A percentile compares a stretch with the other conserved stretches of the same genome.
Conservation (phyloP, 176 grass and related monocot genomes). For the Avena insularis region DNA sequence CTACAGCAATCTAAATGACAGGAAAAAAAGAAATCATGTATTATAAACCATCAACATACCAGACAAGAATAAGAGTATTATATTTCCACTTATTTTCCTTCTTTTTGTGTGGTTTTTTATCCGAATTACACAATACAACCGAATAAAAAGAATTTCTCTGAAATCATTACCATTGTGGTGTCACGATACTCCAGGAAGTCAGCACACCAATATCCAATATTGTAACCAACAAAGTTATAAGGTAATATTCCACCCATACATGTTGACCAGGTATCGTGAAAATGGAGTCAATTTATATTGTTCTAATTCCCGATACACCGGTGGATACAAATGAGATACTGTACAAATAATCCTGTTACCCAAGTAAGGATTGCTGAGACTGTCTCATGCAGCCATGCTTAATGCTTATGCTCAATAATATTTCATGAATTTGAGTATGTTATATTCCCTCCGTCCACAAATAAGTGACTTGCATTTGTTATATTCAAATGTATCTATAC, state of each 20-base stretch:
- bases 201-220: neutral
- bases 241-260: neutral
- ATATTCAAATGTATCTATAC: too few species aligned
- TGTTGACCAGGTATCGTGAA: neutral
- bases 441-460: neutral
- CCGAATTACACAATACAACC: conserved; percentile 7
- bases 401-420: neutral
- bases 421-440: neutral
- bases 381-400: neutral
- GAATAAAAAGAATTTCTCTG: neutral
- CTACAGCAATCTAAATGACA: neutral
- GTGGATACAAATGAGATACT: neutral
- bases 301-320: neutral
- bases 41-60: neutral
- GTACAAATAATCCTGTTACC: neutral
- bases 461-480: too few species aligned
- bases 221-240: neutral
- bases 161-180: neutral
- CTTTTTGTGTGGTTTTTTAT: neutral
- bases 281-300: neutral
- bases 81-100: conserved; percentile 8
- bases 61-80: neutral
- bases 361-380: neutral
- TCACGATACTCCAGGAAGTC: neutral
- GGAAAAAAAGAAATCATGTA: neutral